These are phyloP conservation scores for Melocanna baccifera DNA, from an alignment of 176 grass and related monocot species.

Conservation along the genomic window DNA sequence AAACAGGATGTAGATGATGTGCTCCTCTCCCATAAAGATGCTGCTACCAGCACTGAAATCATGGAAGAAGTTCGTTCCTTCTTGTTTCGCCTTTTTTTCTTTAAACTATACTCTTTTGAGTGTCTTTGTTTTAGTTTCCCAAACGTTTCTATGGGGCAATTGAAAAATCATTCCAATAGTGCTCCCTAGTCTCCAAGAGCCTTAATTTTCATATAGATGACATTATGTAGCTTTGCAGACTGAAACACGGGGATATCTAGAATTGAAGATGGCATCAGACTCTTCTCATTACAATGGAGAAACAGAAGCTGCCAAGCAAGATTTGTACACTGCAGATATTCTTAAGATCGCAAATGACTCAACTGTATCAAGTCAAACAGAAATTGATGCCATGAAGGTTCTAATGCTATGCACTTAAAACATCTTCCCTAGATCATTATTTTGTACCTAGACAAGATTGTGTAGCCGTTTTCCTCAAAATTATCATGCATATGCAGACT, in stretches of 20 bases:
- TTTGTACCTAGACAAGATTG: constrained; percentile 14
- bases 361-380: constrained; percentile 24
- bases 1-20: constrained; percentile 13
- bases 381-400: constrained; percentile 18
- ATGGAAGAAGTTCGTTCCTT: constrained; percentile 13
- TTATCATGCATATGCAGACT: constrained; percentile 30
- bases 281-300: constrained; percentile 6
- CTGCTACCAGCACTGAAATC: background rate
- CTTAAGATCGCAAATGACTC: background rate
- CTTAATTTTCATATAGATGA: constrained; percentile 2
- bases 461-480: constrained; percentile 5
- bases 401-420: background rate
- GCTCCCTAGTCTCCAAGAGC: background rate
- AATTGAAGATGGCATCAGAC: background rate
- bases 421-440: constrained; percentile 10
- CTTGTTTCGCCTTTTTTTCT: constrained; percentile 6
- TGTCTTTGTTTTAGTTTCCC: background rate
- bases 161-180: background rate
- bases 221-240: constrained; percentile 10
- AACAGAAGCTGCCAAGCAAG: constrained; percentile 18
- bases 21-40: background rate
- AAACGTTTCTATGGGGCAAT: background rate
- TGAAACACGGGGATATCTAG: background rate
- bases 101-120: background rate
- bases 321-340: background rate